Conservation (phyloP, 495 filamentous ascomycete genomes). For the Ascodesmis nigricans region DNA sequence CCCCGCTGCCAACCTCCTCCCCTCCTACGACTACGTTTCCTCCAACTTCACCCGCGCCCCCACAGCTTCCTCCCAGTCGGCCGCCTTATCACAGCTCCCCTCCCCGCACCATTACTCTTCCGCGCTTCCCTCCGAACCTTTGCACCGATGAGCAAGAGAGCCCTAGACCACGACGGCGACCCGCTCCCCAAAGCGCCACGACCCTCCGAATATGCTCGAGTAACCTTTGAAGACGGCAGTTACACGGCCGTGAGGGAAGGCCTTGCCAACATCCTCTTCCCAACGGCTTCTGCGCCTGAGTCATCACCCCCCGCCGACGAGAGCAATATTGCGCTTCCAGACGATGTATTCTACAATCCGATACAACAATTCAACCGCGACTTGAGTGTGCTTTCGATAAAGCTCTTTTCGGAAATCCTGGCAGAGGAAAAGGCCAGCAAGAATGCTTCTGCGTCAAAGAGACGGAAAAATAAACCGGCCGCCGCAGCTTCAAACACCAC, state of each 20-base stretch:
- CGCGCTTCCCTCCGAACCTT: no score
- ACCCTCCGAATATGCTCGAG: slow-evolving; percentile 11
- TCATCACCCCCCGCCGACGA: slow-evolving; percentile 26
- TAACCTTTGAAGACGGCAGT: slow-evolving; percentile 27
- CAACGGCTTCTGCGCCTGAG: slow-evolving; percentile 25
- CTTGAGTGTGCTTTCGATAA: slow-evolving; percentile 75
- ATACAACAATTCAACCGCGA: slow-evolving; percentile 98
- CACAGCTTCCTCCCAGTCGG: no score
- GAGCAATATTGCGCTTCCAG: slow-evolving; percentile 23
- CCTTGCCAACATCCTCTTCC: slow-evolving; percentile 43
- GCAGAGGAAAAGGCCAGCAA: slow-evolving; percentile 32
- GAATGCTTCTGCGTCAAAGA: no score
- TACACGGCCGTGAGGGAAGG: slow-evolving; percentile 50
- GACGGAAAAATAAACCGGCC: no score
- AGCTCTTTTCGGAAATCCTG: slow-evolving; percentile 52
- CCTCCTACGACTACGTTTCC: no score
- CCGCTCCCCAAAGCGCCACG: slow-evolving; percentile 9
- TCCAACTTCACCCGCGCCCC: no score
- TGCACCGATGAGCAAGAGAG: neutral
- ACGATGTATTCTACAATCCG: slow-evolving; percentile 92
- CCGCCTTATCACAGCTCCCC: no score
- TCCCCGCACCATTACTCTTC: no score
- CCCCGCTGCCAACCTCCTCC: no score
- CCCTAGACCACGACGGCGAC: neutral
- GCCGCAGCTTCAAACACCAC: no score